Evolutionary conservation across 768 basidiomycete species (phyloP).

Genomic region (Pleurotus djamor): DNA sequence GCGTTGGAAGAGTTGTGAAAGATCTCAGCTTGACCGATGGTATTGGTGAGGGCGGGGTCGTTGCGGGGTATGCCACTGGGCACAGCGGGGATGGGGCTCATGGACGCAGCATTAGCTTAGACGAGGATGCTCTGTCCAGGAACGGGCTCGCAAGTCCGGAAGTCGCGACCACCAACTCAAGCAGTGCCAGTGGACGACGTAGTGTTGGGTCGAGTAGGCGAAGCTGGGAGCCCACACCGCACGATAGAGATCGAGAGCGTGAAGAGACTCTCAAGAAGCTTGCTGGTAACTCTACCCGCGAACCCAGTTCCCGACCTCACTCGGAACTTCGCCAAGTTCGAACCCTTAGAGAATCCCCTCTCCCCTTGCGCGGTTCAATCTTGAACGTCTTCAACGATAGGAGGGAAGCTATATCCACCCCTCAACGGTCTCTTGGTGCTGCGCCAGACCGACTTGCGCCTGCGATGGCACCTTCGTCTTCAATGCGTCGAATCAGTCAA

Average conservation of each 20-base stretch:
- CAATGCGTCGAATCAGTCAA: conserved; percentile 52
- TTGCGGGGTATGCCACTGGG: conserved; percentile 21
- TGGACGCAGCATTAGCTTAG: conserved; percentile 51
- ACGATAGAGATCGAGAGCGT: conserved; percentile 56
- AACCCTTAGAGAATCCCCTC: background rate
- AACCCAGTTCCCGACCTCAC: background rate
- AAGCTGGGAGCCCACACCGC: conserved; percentile 25
- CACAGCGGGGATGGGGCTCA: conserved; percentile 34
- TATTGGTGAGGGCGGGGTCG: conserved; percentile 10
- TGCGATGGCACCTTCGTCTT: conserved; percentile 23
- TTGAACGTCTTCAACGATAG: conserved; percentile 1
- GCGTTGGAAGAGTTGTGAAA: conserved; percentile 66
- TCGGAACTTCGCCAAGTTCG: background rate
- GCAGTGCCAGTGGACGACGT: conserved; percentile 18
- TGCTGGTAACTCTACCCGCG: conserved; percentile 14
- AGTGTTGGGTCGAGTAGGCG: conserved; percentile 22
- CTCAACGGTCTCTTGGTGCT: background rate
- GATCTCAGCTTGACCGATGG: conserved; percentile 35
- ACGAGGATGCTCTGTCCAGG: conserved; percentile 41
- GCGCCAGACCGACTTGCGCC: conserved; percentile 15
- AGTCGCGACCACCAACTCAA: conserved; percentile 21
- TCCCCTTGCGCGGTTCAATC: background rate
- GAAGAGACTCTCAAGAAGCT: conserved; percentile 35
- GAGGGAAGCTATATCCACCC: background rate
- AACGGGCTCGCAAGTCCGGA: conserved; percentile 24